A percentile compares a stretch with the other conserved stretches of the same genome.
phyloP scores from a whole-genome alignment of 768 basidiomycete genomes.

The Rhodotorula sphaerocarpa region DNA sequence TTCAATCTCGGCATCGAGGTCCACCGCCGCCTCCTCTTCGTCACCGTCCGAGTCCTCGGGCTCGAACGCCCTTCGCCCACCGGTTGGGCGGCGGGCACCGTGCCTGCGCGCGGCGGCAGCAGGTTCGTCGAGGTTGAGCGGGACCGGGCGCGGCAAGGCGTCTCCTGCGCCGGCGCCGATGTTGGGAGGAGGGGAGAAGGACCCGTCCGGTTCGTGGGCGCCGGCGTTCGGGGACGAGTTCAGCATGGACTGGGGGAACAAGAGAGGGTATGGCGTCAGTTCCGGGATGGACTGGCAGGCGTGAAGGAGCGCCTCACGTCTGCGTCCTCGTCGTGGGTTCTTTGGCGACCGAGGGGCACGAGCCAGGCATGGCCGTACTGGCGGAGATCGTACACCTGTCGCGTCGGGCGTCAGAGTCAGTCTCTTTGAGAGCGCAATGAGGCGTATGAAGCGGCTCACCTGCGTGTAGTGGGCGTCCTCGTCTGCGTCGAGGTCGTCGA shows the following conservation, averaged over 20 bases:
- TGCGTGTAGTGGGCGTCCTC: slow-evolving; percentile 11
- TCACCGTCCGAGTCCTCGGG: not conserved
- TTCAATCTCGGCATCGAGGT: slow-evolving; percentile 33
- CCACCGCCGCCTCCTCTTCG: slow-evolving; percentile 3
- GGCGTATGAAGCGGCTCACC: not conserved
- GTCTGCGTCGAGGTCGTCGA: slow-evolving; percentile 21
- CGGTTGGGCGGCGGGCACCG: no score
- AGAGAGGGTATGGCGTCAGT: not conserved
- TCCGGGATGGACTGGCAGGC: no score
- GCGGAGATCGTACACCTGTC: slow-evolving; percentile 12
- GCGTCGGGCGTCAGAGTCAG: no score
- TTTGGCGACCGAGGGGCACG: slow-evolving; percentile 25
- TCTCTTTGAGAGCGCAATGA: no score
- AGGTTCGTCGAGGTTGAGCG: not conserved
- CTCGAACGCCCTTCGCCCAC: not conserved
- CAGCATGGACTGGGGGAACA: slow-evolving; percentile 12
- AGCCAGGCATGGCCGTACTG: slow-evolving; percentile 26
- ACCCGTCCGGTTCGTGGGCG: not conserved
- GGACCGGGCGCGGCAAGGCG: not conserved
- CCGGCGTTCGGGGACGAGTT: not conserved
- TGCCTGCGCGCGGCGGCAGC: no score
- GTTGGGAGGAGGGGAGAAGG: not conserved
- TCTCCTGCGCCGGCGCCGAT: no score
- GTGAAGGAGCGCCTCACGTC: slow-evolving; percentile 7
- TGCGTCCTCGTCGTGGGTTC: slow-evolving; percentile 27